Conservation (phyloP, 192 early-diverging fungal species). For the Diversispora epigaea region DNA sequence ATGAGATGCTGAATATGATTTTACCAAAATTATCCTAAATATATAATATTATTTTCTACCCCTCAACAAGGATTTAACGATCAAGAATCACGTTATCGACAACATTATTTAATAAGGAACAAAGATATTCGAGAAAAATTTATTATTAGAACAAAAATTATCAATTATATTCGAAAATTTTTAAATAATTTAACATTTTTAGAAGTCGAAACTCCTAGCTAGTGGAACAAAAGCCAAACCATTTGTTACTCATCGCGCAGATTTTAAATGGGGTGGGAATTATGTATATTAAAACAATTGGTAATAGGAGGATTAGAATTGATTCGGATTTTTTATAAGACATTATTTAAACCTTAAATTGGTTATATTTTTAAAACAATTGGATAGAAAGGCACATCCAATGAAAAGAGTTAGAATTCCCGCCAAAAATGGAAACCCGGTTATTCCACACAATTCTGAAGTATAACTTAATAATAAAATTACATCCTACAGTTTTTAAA, state of each 20-base stretch:
- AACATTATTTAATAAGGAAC: conserved; percentile 99
- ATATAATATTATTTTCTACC: no score
- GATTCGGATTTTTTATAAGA: not conserved
- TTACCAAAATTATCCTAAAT: no score
- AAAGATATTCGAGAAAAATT: conserved; percentile 92
- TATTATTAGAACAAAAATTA: conserved; percentile 84
- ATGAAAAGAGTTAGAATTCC: conserved; percentile 79
- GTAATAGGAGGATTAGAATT: conserved; percentile 84
- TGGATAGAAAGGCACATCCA: conserved; percentile 66
- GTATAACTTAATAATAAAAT: conserved; percentile 61
- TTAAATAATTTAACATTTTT: conserved; percentile 93
- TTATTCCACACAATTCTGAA: conserved; percentile 82
- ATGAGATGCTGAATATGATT: no score
- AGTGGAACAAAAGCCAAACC: conserved; percentile 97
- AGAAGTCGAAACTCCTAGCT: conserved; percentile 90
- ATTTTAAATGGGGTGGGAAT: conserved; percentile 98
- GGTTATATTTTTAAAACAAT: conserved; percentile 53
- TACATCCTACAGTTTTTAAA: no score
- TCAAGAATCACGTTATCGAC: conserved; percentile 94
- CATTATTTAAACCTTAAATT: not conserved
- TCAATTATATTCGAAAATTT: conserved; percentile 94
- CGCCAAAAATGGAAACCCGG: no score
- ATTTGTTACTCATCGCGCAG: conserved; percentile 97
- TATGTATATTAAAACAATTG: conserved; percentile 98
- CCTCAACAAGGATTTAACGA: conserved; percentile 94